These are phyloP conservation scores for Parietichytrium sp. DNA, from an alignment of 108 stramenopile species.

Conservation along the genomic window DNA sequence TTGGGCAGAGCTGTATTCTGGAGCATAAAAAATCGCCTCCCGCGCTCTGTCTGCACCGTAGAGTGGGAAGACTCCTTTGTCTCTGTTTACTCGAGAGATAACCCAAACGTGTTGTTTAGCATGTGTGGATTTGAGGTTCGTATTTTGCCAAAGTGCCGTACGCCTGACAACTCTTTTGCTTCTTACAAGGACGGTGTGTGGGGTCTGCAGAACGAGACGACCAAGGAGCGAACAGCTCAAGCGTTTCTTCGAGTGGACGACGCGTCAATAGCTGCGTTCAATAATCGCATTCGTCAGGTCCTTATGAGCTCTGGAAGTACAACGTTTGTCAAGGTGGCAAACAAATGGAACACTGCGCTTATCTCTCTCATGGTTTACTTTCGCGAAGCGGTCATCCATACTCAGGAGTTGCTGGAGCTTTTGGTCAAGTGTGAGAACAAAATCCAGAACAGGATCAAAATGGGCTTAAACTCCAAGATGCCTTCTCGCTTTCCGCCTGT, in stretches of 20 bases:
- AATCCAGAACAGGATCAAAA: slow-evolving; percentile 99
- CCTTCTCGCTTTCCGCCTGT: slow-evolving; percentile 76
- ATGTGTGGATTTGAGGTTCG: slow-evolving; percentile 97
- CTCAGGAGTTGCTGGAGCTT: slow-evolving; percentile 91
- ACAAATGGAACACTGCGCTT: slow-evolving; percentile 96
- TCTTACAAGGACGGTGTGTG: slow-evolving; percentile 95
- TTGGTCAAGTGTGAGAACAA: slow-evolving; percentile 99
- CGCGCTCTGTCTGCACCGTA: slow-evolving; percentile 88
- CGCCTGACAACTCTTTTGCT: slow-evolving; percentile 64
- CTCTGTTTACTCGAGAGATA: slow-evolving; percentile 95
- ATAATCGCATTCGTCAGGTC: slow-evolving; percentile 96
- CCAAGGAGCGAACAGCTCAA: slow-evolving; percentile 98
- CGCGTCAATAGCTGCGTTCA: slow-evolving; percentile 83
- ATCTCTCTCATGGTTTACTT: slow-evolving; percentile 98
- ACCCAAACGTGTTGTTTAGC: slow-evolving; percentile 97
- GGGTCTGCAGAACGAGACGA: slow-evolving; percentile 97
- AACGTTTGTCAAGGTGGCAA: slow-evolving; percentile 99
- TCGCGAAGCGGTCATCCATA: slow-evolving; percentile 97
- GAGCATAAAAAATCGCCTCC: slow-evolving; percentile 98
- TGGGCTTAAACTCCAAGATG: slow-evolving; percentile 98
- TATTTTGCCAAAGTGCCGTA: slow-evolving; percentile 83
- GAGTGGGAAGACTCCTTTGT: slow-evolving; percentile 98
- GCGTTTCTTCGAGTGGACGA: slow-evolving; percentile 90
- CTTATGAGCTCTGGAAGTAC: slow-evolving; percentile 96
- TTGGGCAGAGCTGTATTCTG: slow-evolving; percentile 95